Percentiles rank a stretch among this genome's conserved stretches.
phyloP scores from a whole-genome alignment of 495 filamentous ascomycete genomes.

The Patellaria atrata region DNA sequence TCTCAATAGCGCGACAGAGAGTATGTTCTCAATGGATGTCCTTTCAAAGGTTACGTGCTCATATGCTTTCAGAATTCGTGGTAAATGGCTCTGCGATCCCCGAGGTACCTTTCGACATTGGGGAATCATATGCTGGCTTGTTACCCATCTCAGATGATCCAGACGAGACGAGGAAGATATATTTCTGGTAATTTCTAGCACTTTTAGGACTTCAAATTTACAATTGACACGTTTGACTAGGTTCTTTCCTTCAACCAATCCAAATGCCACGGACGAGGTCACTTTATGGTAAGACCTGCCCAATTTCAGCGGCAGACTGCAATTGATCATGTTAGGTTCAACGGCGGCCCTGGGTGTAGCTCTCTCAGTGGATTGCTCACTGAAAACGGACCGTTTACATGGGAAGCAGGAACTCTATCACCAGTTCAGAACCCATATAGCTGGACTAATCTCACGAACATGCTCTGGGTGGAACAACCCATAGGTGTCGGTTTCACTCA shows the following conservation, averaged over 20 bases:
- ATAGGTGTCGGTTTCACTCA: constrained; percentile 61
- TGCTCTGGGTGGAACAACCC: constrained; percentile 65
- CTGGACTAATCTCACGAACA: constrained; percentile 63
- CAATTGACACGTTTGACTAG: too few species aligned
- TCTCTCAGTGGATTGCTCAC: constrained; percentile 28
- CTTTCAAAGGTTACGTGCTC: too few species aligned
- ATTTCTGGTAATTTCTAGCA: constrained; percentile 34
- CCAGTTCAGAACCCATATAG: constrained; percentile 25
- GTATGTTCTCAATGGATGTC: too few species aligned
- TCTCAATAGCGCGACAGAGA: too few species aligned
- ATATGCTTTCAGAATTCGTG: too few species aligned
- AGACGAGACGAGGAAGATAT: constrained; percentile 24
- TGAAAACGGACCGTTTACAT: constrained; percentile 29
- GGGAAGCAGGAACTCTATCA: constrained; percentile 27
- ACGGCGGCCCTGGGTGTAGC: constrained; percentile 26
- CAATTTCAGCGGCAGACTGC: too few species aligned
- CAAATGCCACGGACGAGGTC: too few species aligned
- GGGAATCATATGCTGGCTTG: constrained; percentile 29
- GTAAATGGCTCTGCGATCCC: constrained; percentile 29
- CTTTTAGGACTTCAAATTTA: too few species aligned
- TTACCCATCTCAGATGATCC: constrained; percentile 23
- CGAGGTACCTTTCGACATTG: constrained; percentile 30
- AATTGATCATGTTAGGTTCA: too few species aligned
- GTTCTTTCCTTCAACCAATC: too few species aligned
- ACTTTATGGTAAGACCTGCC: too few species aligned